phyloP scores from a whole-genome alignment of 148 eudicot species.

The Fagopyrum tataricum region DNA sequence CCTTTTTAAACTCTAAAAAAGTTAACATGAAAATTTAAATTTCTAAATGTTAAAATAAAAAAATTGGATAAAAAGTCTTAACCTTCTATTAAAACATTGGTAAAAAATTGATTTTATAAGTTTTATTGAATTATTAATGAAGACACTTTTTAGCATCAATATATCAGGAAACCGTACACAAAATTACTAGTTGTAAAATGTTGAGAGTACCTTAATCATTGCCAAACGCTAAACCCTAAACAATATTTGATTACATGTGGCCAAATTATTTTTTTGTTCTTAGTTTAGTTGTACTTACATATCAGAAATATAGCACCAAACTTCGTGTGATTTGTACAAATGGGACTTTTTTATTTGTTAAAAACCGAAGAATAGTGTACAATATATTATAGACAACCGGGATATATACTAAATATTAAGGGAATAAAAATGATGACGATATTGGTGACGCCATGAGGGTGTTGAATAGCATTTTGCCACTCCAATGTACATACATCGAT shows the following conservation, averaged over 20 bases:
- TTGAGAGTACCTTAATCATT: not conserved
- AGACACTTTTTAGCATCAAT: no score
- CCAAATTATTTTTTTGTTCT: no score
- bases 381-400: not conserved
- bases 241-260: no score
- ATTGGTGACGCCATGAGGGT: slow-evolving; percentile 5
- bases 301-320: not conserved
- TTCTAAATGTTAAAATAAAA: no score
- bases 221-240: no score
- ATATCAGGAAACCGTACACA: no score
- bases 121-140: no score
- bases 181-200: not conserved
- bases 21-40: no score
- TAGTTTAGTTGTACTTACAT: not conserved
- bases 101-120: no score
- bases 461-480: slow-evolving; percentile 6
- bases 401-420: not conserved
- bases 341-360: not conserved
- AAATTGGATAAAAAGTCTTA: no score
- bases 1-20: no score
- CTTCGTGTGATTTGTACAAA: not conserved
- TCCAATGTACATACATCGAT: slow-evolving; percentile 10
- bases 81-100: no score
- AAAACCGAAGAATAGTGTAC: not conserved
- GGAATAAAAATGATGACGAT: not conserved